Conservation (phyloP, 1,139 yeast species). For the Zygosaccharomyces pseudobailii region DNA sequence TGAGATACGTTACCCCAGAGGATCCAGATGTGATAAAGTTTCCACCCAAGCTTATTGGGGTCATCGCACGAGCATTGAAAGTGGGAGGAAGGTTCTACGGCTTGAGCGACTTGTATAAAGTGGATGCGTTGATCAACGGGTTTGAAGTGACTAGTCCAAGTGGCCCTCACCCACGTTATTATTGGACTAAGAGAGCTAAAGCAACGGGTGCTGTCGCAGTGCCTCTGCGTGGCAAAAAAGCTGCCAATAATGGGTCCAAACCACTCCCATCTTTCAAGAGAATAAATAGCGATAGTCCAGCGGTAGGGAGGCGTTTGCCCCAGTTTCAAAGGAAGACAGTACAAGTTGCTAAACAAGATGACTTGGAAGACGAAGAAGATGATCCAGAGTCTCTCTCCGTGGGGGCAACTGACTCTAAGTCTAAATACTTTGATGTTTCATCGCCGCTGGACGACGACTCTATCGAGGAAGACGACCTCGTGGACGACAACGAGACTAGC, state of each 20-base stretch:
- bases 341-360: conserved; percentile 13
- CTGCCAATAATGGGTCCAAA: neutral
- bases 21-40: conserved; percentile 31
- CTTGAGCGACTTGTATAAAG: conserved; percentile 26
- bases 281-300: conserved; percentile 10
- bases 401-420: conserved; percentile 33
- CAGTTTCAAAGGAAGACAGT: conserved; percentile 1
- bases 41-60: conserved; percentile 28
- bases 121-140: conserved; percentile 33
- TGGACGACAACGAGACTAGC: conserved; percentile 37
- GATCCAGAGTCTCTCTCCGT: conserved; percentile 13
- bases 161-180: conserved; percentile 13
- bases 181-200: conserved; percentile 25
- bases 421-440: conserved; percentile 50
- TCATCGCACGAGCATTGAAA: conserved; percentile 22
- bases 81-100: conserved; percentile 28
- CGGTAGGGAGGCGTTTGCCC: conserved; percentile 4
- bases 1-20: conserved; percentile 59
- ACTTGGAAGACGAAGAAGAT: conserved; percentile 21
- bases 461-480: conserved; percentile 45
- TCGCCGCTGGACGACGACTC: conserved; percentile 41
- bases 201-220: conserved; percentile 10
- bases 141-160: conserved; percentile 21
- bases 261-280: conserved; percentile 14
- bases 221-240: conserved; percentile 10